A percentile compares a stretch with the other conserved stretches of the same genome.
Evolutionary conservation across 1,284 basidiomycete genomes (phyloP).

Genomic region (Somion occarium): DNA sequence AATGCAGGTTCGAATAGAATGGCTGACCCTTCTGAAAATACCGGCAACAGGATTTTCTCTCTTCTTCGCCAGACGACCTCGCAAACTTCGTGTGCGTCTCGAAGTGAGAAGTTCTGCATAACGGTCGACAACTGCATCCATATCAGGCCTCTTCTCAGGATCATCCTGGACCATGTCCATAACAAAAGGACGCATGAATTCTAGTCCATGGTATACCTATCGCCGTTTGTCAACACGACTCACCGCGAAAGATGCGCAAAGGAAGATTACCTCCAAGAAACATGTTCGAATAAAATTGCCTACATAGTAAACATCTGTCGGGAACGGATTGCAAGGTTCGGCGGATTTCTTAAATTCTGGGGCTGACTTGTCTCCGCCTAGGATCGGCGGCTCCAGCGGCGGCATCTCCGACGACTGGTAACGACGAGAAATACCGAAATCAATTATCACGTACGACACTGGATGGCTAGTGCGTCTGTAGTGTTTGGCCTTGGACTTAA

Average conservation of each 20-base stretch:
- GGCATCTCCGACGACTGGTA: background rate
- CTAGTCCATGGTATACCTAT: too few species aligned
- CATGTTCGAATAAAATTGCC: background rate
- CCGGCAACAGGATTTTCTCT: too few species aligned
- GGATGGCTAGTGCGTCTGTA: background rate
- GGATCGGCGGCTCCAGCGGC: background rate
- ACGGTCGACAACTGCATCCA: background rate
- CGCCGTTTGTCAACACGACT: too few species aligned
- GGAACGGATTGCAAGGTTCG: conserved; percentile 1
- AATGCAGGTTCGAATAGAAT: too few species aligned
- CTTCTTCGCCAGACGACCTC: too few species aligned
- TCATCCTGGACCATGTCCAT: background rate
- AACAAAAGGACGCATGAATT: background rate
- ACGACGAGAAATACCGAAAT: background rate
- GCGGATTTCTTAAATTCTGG: background rate
- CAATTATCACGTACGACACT: background rate
- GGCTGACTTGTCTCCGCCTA: too few species aligned
- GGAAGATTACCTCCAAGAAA: background rate
- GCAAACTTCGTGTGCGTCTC: too few species aligned
- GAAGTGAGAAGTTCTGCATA: background rate
- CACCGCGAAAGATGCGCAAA: background rate
- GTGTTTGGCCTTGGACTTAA: too few species aligned
- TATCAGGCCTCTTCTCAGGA: background rate
- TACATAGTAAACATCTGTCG: conserved; percentile 2
- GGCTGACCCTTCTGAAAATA: too few species aligned